Evolutionary conservation across 805 yeast genomes (phyloP), one percentile per base, ranked within the genome.

Genomic region (Candida vartiovaarae): DNA sequence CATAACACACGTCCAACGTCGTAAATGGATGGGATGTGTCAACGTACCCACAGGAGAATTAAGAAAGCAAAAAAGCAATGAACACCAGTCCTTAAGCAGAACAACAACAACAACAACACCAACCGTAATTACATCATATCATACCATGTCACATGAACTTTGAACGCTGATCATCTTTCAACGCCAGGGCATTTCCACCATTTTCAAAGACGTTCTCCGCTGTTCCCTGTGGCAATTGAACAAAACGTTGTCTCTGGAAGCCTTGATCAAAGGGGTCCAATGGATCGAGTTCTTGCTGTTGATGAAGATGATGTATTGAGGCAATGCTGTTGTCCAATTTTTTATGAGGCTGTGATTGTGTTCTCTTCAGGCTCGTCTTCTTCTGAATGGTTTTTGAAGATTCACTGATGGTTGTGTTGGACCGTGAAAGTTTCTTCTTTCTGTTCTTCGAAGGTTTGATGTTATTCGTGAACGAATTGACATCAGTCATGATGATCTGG

Each of bases 401-500:
- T 6, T 38, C 27, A 34, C 39, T 48, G 5, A 44, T 27, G 5
- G 48, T 49, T 2, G 62, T 52, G 4, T 57, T 40, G 1, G 59
- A 52, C 44, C 59, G 44, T 24, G 51, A 39, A 27, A 56, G 26
- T 39, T 51, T 52, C 44, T 44, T 48, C 32, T 50, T 46, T 34
- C 51, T 40, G 6, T 28, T n/a, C 34, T 51, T 42, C 3, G 38
- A 26, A 6, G 49, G 46, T 32, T 42, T 46, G 30, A 32, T 42
- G 36, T 44, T 46, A 27, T 44, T 46, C 24, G 58, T 56, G 36
- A 54, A 55, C 3, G 56, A 41, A 32, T 60, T 57, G 20, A 58
- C 66, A 41, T 65, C 70, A 6, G 64, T 61, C 43, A 63, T 58
- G 25, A 65, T 63, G 37, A 67, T 62, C 31, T 69, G 68, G 40